Percentiles rank a stretch among this genome's conserved stretches.
These are phyloP conservation scores for Sporobolomyces pararoseus DNA, from an alignment of 768 basidiomycete species.

Conservation along the genomic window DNA sequence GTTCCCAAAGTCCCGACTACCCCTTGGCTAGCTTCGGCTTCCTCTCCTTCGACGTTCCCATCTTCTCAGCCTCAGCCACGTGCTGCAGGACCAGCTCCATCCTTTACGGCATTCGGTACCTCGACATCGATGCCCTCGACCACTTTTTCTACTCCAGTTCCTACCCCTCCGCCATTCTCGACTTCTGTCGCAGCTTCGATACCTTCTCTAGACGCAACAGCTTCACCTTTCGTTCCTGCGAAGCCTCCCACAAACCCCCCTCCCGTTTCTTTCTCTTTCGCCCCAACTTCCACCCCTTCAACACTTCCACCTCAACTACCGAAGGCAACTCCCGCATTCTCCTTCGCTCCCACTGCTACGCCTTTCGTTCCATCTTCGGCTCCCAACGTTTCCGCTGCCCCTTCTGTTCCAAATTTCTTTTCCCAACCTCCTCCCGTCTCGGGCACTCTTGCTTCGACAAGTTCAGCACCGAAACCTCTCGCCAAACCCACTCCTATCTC, in stretches of 20 bases:
- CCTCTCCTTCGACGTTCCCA: constrained; percentile 10
- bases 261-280: constrained; percentile 24
- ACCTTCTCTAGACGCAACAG: constrained; percentile 3
- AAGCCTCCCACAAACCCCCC: constrained; percentile 25
- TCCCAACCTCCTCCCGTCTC: neutral
- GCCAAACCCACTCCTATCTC: neutral
- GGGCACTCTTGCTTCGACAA: neutral
- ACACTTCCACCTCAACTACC: neutral
- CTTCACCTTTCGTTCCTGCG: constrained; percentile 7
- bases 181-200: constrained; percentile 3
- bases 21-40: constrained; percentile 49
- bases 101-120: constrained; percentile 42
- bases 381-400: neutral
- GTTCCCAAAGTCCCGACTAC: constrained; percentile 45
- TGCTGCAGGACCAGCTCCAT: neutral
- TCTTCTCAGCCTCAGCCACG: neutral
- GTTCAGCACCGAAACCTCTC: neutral
- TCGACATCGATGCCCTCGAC: constrained; percentile 38
- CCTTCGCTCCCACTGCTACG: constrained; percentile 24
- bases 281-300: neutral
- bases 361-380: constrained; percentile 18
- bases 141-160: constrained; percentile 13
- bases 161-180: constrained; percentile 21
- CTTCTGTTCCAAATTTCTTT: constrained; percentile 4
- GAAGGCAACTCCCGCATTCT: neutral